phyloP scores from a whole-genome alignment of 257 asterid genomes.

The Paraleonurus japonicus region DNA sequence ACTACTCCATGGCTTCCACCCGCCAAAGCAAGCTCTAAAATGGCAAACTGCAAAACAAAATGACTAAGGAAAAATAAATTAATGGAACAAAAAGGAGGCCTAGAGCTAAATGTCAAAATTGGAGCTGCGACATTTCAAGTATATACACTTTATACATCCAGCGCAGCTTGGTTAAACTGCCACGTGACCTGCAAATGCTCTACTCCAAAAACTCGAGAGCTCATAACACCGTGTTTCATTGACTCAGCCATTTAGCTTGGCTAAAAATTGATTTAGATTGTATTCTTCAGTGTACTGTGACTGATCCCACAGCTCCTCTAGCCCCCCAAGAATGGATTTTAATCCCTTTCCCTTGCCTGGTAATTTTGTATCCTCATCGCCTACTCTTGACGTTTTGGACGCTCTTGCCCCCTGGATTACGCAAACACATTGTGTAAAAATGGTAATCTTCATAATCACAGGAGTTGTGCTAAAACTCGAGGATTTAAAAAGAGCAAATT shows the following conservation, averaged over 20 bases:
- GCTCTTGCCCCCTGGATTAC: conserved; percentile 57
- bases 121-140: conserved; percentile 40
- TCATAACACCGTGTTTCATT: conserved; percentile 10
- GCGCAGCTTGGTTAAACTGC: conserved; percentile 30
- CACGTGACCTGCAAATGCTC: conserved; percentile 29
- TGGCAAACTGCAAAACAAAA: conserved; percentile 20
- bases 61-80: neutral
- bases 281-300: conserved; percentile 97
- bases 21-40: conserved; percentile 20
- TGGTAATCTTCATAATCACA: neutral
- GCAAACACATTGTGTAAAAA: neutral
- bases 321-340: conserved; percentile 86
- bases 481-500: neutral
- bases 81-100: conserved; percentile 10
- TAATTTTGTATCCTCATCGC: conserved; percentile 52
- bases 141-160: conserved; percentile 55
- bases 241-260: conserved; percentile 77
- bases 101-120: conserved; percentile 41
- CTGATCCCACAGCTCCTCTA: conserved; percentile 99
- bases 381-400: conserved; percentile 37
- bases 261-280: conserved; percentile 75
- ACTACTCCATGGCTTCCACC: conserved; percentile 28
- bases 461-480: neutral
- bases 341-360: conserved; percentile 74
- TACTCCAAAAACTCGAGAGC: conserved; percentile 26